Evolutionary conservation across 2,329 filamentous ascomycete genomes (phyloP), one percentile per base, ranked within the genome.

Genomic region (Penicillium occitanis): DNA sequence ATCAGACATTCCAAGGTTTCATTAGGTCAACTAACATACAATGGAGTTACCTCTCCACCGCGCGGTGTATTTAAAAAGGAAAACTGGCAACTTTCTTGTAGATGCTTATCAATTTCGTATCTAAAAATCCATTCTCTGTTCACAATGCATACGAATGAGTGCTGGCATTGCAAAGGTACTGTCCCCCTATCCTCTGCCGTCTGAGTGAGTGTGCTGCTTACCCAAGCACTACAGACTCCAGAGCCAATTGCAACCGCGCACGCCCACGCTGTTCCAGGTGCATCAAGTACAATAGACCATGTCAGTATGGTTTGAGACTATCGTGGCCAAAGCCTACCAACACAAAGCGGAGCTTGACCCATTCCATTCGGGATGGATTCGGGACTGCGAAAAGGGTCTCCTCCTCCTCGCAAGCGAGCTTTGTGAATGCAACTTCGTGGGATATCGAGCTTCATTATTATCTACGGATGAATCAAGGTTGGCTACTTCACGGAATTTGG

Each of bases 321-420:
- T 63, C 61, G 48, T 63, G 61, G 61, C 61, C 61, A 63, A 63
- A 63, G 61, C 17, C 61, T 53, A 63, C 61, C 61, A 63, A 63
- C n/a, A 55, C 61, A 22, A 63, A 63, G 19, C 61, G 61, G 33
- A 63, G 61, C 48, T 63, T 63, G 61, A 63, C 61, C 46, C 33
- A 57, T 63, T 63, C 44, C 10, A 14, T 53, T 30, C 48, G 44
- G 61, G 30, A 57, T 57, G 35, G 61, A 33, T 57, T 57, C 57
- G 48, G 48, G 33, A 25, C 61, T 63, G 33, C 61, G 55, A 63
- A 63, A 55, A 57, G 46, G 25, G 48, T 63, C 35, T 37, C 35
- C 11, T 35, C 33, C 61, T 63, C 61, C 35, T 44, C 42, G 42
- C 61, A 42, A 42, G 25, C 48, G 33, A 63, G 48, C 61, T 63